A percentile compares a stretch with the other conserved stretches of the same genome.
Conservation (phyloP, 2,329 filamentous ascomycete species). For the Penicillium sp. region DNA sequence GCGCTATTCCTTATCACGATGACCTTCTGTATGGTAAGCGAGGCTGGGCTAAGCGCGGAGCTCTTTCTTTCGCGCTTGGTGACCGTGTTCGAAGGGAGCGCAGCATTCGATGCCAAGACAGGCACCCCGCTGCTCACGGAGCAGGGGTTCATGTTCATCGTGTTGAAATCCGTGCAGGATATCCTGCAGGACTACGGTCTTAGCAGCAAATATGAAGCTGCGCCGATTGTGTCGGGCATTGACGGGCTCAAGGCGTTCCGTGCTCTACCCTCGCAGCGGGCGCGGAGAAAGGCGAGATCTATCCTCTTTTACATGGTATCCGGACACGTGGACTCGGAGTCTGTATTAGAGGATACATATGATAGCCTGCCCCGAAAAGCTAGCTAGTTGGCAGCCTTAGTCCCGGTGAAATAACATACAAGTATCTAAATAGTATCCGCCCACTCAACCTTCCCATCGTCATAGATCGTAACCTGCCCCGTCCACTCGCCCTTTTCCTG, state of each 20-base stretch:
- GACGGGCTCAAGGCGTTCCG: neutral
- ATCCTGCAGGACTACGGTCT: neutral
- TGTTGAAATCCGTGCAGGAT: neutral
- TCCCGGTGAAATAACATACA: neutral
- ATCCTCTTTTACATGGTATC: neutral
- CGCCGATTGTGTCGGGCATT: neutral
- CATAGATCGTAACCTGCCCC: neutral
- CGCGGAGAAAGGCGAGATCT: neutral
- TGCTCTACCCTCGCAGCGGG: neutral
- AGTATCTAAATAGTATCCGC: neutral
- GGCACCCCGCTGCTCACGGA: neutral
- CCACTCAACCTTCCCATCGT: neutral
- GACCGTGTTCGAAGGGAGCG: neutral
- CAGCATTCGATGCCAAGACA: neutral
- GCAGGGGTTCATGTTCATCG: slow-evolving; percentile 1
- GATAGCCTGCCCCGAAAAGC: neutral
- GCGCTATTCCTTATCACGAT: neutral
- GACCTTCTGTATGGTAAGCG: neutral
- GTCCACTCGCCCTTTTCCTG: neutral
- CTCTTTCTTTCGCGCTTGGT: neutral
- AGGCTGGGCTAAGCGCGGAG: neutral
- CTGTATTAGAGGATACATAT: neutral
- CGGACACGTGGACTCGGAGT: neutral
- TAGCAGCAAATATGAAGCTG: neutral
- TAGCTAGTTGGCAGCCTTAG: neutral